Base-by-base conservation (phyloP, 2,329 filamentous ascomycete species). In the Alternaria dauci region DNA sequence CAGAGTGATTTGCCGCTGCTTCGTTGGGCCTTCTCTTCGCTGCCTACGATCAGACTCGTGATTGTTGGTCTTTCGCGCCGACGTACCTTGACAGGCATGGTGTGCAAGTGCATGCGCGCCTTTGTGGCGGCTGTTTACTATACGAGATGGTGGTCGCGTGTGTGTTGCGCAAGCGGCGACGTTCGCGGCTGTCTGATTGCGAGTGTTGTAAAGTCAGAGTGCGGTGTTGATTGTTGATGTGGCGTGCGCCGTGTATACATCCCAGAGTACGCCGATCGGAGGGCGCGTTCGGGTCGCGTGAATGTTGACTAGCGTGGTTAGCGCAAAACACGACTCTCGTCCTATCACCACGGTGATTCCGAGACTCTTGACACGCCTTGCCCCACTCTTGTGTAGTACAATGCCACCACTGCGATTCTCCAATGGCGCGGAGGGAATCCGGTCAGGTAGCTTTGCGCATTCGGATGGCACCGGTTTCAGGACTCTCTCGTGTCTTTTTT, bases 231-330 rank as follows among this genome's bases (percentile, higher is more conserved):
- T 54, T 52, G 36, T 63, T 61, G 54, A 58, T 59, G 42, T 47
- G 44, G 52, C 5, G 42, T 59, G 42, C 41, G 44, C 42, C 5
- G 42, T 36, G 53, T 47, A 46, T 57, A 58, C 30, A 50, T 50
- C 46, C 42, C 44, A 36, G 26, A 52, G 46, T 48, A 56, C 56
- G 36, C 60, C 50, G 43, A 47, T 57, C 51, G 18, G 14, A 52
- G 28, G 54, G 50, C 61, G 58, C 58, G 60, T 58, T 23, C 38
- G 54, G 52, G 54, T 61, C 61, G 58, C 61, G 58, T 55, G 50
- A 44, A 52, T 36, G 54, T 18, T 55, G 50, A 54, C 58, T 61
- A 63, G 61, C 58, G 61, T 18, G 61, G 46, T 58, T 63, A 55
- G 58, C 42, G 46, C 58, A 41, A 47, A 55, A 59, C 58, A 57